Evolutionary conservation across 768 basidiomycete species (phyloP).

Genomic region (Auricularia heimuer): DNA sequence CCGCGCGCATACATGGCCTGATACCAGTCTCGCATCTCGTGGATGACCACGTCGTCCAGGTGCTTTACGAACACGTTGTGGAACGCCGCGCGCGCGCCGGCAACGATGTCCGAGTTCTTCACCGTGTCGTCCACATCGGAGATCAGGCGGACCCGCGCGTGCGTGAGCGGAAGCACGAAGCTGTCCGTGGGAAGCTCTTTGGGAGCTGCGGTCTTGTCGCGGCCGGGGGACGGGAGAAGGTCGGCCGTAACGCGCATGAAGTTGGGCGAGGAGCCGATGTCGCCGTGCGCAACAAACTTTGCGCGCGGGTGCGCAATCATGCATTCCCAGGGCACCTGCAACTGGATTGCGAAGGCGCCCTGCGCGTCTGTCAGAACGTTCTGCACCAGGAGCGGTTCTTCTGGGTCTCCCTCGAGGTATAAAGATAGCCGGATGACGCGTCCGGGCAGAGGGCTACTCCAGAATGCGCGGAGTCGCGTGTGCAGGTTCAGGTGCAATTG

Average conservation of each 20-base stretch:
- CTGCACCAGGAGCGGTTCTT: slow-evolving; percentile 38
- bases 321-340: slow-evolving; percentile 59
- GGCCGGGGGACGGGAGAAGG: slow-evolving; percentile 4
- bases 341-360: slow-evolving; percentile 61
- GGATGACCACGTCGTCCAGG: slow-evolving; percentile 65
- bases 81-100: slow-evolving; percentile 75
- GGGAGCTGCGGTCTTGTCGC: not conserved
- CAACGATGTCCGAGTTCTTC: slow-evolving; percentile 66
- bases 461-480: slow-evolving; percentile 66
- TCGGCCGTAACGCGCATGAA: slow-evolving; percentile 7
- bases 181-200: slow-evolving; percentile 8
- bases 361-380: slow-evolving; percentile 53
- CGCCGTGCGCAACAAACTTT: slow-evolving; percentile 47
- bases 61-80: slow-evolving; percentile 89
- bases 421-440: slow-evolving; percentile 54
- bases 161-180: slow-evolving; percentile 35
- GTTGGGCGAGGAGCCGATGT: slow-evolving; percentile 11
- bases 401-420: slow-evolving; percentile 19
- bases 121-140: slow-evolving; percentile 95
- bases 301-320: slow-evolving; percentile 52
- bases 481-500: slow-evolving; percentile 69
- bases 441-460: slow-evolving; percentile 59
- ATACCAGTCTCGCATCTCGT: slow-evolving; percentile 82
- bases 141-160: slow-evolving; percentile 64
- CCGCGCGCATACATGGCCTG: slow-evolving; percentile 57